These are phyloP conservation scores for Plantago ovata DNA, from an alignment of 257 asterid species.

Conservation along the genomic window DNA sequence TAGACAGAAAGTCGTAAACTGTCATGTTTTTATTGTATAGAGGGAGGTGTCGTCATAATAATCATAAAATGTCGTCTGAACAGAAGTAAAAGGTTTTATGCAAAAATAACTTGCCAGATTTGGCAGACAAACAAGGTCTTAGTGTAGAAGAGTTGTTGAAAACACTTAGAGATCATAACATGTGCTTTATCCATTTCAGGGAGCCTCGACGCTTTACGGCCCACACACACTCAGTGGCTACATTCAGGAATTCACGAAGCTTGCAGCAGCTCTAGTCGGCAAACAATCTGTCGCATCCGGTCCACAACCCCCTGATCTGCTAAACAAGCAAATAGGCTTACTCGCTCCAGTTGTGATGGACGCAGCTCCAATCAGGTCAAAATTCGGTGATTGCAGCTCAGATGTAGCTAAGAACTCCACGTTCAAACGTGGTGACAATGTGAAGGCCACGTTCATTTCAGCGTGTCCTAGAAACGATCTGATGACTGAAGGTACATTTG, in stretches of 20 bases:
- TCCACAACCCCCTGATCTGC: slow-evolving; percentile 77
- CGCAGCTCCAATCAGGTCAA: slow-evolving; percentile 58
- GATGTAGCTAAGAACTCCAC: slow-evolving; percentile 74
- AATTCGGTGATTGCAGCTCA: slow-evolving; percentile 59
- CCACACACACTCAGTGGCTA: slow-evolving; percentile 84
- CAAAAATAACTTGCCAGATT: no score
- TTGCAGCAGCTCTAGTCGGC: slow-evolving; percentile 50
- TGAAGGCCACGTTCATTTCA: slow-evolving; percentile 69
- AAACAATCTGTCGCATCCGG: slow-evolving; percentile 57
- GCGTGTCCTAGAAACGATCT: slow-evolving; percentile 95
- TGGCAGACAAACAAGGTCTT: no score
- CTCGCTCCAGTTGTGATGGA: slow-evolving; percentile 74
- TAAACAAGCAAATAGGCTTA: slow-evolving; percentile 68
- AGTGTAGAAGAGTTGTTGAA: no score
- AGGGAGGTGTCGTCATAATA: neutral
- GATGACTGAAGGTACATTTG: slow-evolving; percentile 94
- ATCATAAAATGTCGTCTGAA: no score
- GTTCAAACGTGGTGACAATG: slow-evolving; percentile 54
- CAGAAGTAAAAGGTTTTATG: no score
- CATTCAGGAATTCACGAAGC: slow-evolving; percentile 81
- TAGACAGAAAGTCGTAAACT: neutral
- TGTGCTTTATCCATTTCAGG: slow-evolving; percentile 35
- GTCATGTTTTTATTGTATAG: neutral
- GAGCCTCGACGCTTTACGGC: slow-evolving; percentile 89
- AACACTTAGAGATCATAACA: no score